These are phyloP conservation scores for Lepiota brunneoincarnata DNA, from an alignment of 768 basidiomycete genomes.

Conservation along the genomic window DNA sequence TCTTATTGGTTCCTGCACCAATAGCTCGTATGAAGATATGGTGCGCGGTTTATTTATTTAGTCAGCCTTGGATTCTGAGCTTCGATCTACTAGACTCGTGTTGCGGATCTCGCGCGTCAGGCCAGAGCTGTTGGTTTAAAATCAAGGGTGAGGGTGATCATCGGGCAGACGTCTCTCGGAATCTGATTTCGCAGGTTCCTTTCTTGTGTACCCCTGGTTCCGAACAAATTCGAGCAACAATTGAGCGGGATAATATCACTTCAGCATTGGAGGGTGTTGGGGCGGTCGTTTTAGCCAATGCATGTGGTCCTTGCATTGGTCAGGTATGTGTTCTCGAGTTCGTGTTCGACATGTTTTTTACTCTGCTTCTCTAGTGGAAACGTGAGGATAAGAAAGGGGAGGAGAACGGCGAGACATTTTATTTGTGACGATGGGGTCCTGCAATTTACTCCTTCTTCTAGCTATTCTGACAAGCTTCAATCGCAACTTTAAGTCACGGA, in stretches of 20 bases:
- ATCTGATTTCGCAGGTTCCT: conserved; percentile 50
- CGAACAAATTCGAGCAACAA: conserved; percentile 96
- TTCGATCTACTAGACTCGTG: conserved; percentile 64
- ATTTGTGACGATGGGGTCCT: not conserved
- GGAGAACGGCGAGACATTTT: conserved; percentile 70
- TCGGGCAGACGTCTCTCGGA: conserved; percentile 9
- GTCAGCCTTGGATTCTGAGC: conserved; percentile 10
- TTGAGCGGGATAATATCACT: conserved; percentile 92
- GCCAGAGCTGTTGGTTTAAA: conserved; percentile 81
- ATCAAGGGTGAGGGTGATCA: conserved; percentile 48
- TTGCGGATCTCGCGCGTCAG: conserved; percentile 88
- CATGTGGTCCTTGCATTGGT: conserved; percentile 98
- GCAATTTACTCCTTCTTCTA: conserved; percentile 24
- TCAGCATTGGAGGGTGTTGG: conserved; percentile 81
- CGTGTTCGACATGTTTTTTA: conserved; percentile 8
- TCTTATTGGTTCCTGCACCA: conserved; percentile 98
- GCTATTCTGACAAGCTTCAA: conserved; percentile 98
- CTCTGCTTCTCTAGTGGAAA: conserved; percentile 67
- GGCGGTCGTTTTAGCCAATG: conserved; percentile 94
- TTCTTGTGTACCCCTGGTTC: conserved; percentile 90
- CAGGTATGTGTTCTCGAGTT: conserved; percentile 49
- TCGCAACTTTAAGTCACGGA: conserved; percentile 85
- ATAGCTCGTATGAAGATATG: conserved; percentile 97
- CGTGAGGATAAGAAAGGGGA: conserved; percentile 83
- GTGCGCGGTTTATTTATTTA: conserved; percentile 31